Evolutionary conservation across 164 flowering plant species (phyloP), one percentile per base, ranked within the genome.

Genomic region (Platanus orientalis): DNA sequence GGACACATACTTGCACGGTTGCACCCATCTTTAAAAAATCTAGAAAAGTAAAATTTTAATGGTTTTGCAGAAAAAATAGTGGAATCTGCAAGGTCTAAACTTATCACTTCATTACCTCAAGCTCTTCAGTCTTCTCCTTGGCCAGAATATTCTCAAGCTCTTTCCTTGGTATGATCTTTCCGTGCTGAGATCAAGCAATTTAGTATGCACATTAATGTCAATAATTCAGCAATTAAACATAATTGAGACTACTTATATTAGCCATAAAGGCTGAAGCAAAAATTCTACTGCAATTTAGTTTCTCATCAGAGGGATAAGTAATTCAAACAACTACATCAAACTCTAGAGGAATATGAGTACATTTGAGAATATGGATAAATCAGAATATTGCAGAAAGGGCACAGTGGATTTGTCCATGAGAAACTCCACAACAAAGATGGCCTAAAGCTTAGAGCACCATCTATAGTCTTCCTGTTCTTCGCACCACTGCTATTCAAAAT

Each of bases 151-250:
- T 68, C 17, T 89, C 75, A 52, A 90, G 81, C 72, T 88, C 97
- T 73, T 89, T 92, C 72, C 94, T 82, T 58, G 98, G 50, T 66
- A 86, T 87, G 45, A 93, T 75, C 77, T 84, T 87, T 27, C 95
- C 92, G 61, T 80, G 79, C 98, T 93, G 88, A 62, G 32, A 48
- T 64, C 28, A 70, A 65, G 54, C 52, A 66, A 55, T 26, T 53
- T 54, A 16, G 27, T 40, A 49, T 29, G 56, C 27, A 50, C 19
- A 67, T 32, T 4, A 16, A 32, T 29, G 19, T 19, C 13, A 60
- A 52, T 27, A 56, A 58, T 17, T 73, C 36, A 75, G 39, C 48
- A 40, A 13, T 52, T 48, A 47, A 55, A 26, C 36, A 51, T 27
- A 7, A 34, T 23, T 11, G 28, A 17, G 21, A 1, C 13, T 42